phyloP scores from a whole-genome alignment of 2,329 filamentous ascomycete genomes.

The Xylariaceae sp. region DNA sequence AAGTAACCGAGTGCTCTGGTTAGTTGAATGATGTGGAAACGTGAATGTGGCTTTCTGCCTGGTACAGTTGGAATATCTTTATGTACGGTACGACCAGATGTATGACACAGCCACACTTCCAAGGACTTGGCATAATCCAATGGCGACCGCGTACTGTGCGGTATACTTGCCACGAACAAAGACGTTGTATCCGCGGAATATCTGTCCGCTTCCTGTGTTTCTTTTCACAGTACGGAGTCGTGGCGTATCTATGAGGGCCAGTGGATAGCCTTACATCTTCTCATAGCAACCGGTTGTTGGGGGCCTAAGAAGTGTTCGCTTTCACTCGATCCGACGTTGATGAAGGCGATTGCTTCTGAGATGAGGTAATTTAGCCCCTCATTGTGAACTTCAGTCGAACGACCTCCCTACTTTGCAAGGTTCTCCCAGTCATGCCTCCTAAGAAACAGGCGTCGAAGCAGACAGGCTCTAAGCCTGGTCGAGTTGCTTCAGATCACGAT shows the following conservation, averaged over 20 bases:
- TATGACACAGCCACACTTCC: constrained; percentile 13
- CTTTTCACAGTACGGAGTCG: too few relatives aligned
- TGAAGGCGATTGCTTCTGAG: not conserved
- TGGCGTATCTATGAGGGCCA: too few relatives aligned
- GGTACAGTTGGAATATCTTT: too few relatives aligned
- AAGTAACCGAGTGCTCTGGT: too few relatives aligned
- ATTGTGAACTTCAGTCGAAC: constrained; percentile 1
- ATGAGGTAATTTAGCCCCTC: not conserved
- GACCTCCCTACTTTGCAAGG: not conserved
- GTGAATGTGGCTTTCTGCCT: too few relatives aligned
- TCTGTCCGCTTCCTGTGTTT: too few relatives aligned
- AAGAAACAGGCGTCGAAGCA: constrained; percentile 27
- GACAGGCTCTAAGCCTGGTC: constrained; percentile 27
- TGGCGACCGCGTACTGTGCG: too few relatives aligned
- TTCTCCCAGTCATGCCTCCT: constrained; percentile 26
- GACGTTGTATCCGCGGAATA: too few relatives aligned
- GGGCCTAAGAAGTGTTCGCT: not conserved
- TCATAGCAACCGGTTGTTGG: too few relatives aligned
- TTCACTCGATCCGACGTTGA: constrained; percentile 6
- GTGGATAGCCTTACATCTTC: too few relatives aligned
- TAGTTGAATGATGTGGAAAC: too few relatives aligned
- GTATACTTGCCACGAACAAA: too few relatives aligned
- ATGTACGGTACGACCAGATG: not conserved
- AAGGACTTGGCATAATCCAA: not conserved
- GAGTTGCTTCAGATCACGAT: constrained; percentile 40